Evolutionary conservation across 2,329 filamentous ascomycete species (phyloP), one percentile per base, ranked within the genome.

Genomic region (Nothophoma quercina): DNA sequence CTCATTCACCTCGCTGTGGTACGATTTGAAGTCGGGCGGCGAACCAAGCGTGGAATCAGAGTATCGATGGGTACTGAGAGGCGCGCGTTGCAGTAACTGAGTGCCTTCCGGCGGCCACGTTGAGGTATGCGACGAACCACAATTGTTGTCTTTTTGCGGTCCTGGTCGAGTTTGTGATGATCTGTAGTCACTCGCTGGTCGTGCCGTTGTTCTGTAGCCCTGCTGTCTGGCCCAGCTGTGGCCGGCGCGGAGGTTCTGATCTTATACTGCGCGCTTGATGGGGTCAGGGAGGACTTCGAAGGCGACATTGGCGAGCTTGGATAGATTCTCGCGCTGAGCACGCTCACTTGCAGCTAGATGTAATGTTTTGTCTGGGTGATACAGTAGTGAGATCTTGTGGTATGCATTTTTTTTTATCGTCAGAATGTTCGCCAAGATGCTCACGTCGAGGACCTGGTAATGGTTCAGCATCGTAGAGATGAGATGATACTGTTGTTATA

Each of bases 331-430:
- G 8, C 32, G 42, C 8, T 22, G 16, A 22, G 16, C 4, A 13
- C 42, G 42, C 12, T 45, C 42, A 18, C 16, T 10, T 15, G 19
- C 42, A 7, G 23, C 8, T 23, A 45, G 23, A 16, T 36, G 42
- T 10, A 38, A 9, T 15, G 33, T 38, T 22, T 46, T 46, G 26
- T 46, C 43, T 22, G 43, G 43, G 25, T 46, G 42, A n/a, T 19
- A 25, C 23, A 30, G 19, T 12, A 46, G 22, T 23, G 33, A 38
- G 19, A 46, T 46, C 10, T 34, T 36, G 18, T 38, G 13, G 19
- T 46, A 46, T 19, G 33, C 43, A n/a, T n/a, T n/a, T n/a, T 46
- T 46, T 26, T 23, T 46, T 18, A 46, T 32, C 8, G 43, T 18
- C 19, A 8, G 13, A 38, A 38, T 7, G 19, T 46, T 25, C 7